Conservation (phyloP, 257 asterid species). For the Lantana camara region DNA sequence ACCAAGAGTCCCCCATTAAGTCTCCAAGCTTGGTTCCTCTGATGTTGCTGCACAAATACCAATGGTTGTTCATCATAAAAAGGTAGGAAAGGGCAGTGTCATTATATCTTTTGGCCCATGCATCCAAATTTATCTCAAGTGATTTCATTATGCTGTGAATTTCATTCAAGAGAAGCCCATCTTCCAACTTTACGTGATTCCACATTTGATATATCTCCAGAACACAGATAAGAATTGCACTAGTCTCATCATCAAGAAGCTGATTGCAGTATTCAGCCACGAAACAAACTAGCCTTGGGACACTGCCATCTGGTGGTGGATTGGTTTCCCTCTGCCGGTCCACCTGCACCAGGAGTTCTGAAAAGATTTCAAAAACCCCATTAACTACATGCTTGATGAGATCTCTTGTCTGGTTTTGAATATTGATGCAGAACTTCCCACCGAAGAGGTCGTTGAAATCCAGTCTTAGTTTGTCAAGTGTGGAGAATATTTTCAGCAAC, state of each 20-base stretch:
- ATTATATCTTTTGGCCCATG: conserved; percentile 59
- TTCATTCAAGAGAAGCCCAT: conserved; percentile 46
- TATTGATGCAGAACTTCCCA: conserved; percentile 53
- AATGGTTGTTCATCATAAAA: conserved; percentile 67
- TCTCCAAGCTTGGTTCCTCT: conserved; percentile 70
- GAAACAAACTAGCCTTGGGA: conserved; percentile 63
- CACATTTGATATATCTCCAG: conserved; percentile 71
- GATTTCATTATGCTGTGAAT: conserved; percentile 51
- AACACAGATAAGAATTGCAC: conserved; percentile 51
- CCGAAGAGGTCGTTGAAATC: conserved; percentile 74
- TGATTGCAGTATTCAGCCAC: conserved; percentile 67
- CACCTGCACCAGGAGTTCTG: conserved; percentile 69
- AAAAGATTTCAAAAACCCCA: conserved; percentile 65
- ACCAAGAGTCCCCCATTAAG: conserved; percentile 74
- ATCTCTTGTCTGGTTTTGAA: conserved; percentile 66
- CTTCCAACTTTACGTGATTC: conserved; percentile 42
- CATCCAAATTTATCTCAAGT: conserved; percentile 61
- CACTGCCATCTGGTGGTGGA: conserved; percentile 70
- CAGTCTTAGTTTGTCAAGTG: conserved; percentile 59
- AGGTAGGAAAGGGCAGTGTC: conserved; percentile 52
- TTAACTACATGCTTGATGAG: conserved; percentile 67
- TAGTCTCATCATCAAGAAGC: conserved; percentile 67
- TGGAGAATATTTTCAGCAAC: conserved; percentile 65
- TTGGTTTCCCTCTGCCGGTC: conserved; percentile 53
- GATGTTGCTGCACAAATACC: conserved; percentile 56